These are phyloP conservation scores for Pleurostoma richardsiae DNA, from an alignment of 2,329 filamentous ascomycete species.

Conservation along the genomic window DNA sequence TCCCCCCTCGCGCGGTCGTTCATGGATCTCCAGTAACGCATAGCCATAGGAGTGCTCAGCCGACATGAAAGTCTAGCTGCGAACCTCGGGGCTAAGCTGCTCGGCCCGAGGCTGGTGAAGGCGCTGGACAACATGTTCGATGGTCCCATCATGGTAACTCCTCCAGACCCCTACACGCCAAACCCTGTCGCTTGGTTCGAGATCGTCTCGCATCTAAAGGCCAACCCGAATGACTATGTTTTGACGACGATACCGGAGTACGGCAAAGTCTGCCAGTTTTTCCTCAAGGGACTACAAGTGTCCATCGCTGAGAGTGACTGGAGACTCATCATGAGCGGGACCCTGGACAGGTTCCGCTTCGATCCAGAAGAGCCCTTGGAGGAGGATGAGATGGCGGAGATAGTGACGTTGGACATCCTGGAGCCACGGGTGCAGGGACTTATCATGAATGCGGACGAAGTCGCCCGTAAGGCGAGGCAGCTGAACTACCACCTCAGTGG, in stretches of 20 bases:
- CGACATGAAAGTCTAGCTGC: constrained; percentile 83
- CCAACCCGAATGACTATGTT: constrained; percentile 73
- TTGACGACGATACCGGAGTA: constrained; percentile 66
- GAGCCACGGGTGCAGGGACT: constrained; percentile 73
- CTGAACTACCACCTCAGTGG: constrained; percentile 77
- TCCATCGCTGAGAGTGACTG: constrained; percentile 88
- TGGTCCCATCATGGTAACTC: constrained; percentile 57
- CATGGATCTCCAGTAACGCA: constrained; percentile 6
- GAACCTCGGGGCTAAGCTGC: constrained; percentile 76
- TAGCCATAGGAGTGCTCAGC: constrained; percentile 61
- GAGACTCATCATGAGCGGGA: constrained; percentile 76
- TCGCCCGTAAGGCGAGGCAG: constrained; percentile 57
- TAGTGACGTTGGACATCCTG: constrained; percentile 78
- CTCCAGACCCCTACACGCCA: constrained; percentile 54
- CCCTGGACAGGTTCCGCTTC: constrained; percentile 66
- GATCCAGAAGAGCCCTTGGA: constrained; percentile 76
- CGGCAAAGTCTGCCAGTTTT: constrained; percentile 71
- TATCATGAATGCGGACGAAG: constrained; percentile 76
- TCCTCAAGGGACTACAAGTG: constrained; percentile 73
- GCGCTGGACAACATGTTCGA: constrained; percentile 85
- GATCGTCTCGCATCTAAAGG: constrained; percentile 77
- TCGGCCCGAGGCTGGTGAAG: constrained; percentile 78
- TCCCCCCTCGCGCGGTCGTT: too few relatives aligned
- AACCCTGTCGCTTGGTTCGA: constrained; percentile 71
- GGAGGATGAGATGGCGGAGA: constrained; percentile 81